These are phyloP conservation scores for Edaphochlamys debaryana DNA, from an alignment of 139 green algal genomes.

Conservation along the genomic window DNA sequence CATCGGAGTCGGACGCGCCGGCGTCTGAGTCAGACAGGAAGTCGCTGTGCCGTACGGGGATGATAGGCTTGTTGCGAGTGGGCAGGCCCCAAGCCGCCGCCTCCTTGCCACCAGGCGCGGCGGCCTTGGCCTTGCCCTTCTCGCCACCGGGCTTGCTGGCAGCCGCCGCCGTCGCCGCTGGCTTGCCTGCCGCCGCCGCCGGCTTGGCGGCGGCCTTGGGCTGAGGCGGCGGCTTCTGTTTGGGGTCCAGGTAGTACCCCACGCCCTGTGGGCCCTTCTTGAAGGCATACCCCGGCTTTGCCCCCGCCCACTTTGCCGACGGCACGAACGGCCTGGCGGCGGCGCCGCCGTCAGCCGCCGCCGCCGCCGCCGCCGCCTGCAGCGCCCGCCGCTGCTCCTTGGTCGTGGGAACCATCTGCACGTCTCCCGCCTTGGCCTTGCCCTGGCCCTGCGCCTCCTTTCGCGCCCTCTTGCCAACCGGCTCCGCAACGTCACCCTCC, in stretches of 20 bases:
- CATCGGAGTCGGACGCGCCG: not conserved
- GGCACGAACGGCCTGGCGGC: conserved; percentile 43
- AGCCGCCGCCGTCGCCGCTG: not conserved
- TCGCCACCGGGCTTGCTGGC: not conserved
- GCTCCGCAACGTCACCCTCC: not conserved
- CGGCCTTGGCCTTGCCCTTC: not conserved
- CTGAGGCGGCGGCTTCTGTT: not conserved
- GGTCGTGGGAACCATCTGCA: conserved; percentile 32
- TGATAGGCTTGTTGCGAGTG: conserved; percentile 36
- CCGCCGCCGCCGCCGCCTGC: not conserved
- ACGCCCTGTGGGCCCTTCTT: conserved; percentile 57
- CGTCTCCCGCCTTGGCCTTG: conserved; percentile 19
- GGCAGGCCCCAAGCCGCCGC: conserved; percentile 15
- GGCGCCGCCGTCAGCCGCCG: too few relatives aligned
- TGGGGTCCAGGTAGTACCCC: conserved; percentile 64
- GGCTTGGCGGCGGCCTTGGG: not conserved
- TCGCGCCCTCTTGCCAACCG: not conserved
- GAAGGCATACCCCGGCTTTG: conserved; percentile 52
- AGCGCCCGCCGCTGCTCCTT: conserved; percentile 4
- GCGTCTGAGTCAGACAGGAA: conserved; percentile 2
- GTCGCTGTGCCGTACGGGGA: conserved; percentile 31
- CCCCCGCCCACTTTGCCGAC: conserved; percentile 45
- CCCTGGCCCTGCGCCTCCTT: not conserved
- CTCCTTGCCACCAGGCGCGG: not conserved
- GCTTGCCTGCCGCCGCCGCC: conserved; percentile 1